These are phyloP conservation scores for Pseudogymnoascus sp. DNA, from an alignment of 2,329 filamentous ascomycete species.

Conservation along the genomic window DNA sequence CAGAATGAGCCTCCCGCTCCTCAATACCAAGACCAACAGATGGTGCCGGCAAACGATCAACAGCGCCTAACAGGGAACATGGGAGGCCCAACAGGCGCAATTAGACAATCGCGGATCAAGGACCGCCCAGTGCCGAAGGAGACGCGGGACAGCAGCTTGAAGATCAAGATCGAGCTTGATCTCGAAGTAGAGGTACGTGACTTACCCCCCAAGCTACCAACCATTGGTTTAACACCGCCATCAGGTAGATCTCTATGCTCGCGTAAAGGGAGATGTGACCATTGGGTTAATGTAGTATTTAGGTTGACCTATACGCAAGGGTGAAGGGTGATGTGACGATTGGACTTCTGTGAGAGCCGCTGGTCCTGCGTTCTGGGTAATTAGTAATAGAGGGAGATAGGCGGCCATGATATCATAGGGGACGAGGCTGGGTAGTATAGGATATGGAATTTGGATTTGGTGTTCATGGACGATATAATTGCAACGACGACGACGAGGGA, in stretches of 20 bases:
- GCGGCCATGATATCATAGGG: constrained; percentile 11
- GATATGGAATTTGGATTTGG: neutral
- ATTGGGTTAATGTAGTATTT: constrained; percentile 23
- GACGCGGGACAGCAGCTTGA: constrained; percentile 31
- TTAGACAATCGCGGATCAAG: constrained; percentile 31
- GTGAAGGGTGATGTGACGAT: constrained; percentile 19
- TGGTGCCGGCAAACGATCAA: constrained; percentile 17
- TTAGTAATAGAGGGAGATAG: constrained; percentile 17
- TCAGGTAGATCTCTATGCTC: constrained; percentile 17
- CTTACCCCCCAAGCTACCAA: constrained; percentile 16
- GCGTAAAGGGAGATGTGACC: constrained; percentile 19
- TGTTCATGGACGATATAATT: neutral
- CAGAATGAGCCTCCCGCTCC: constrained; percentile 8
- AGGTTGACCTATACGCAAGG: constrained; percentile 17
- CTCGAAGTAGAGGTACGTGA: constrained; percentile 22
- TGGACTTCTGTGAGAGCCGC: constrained; percentile 12
- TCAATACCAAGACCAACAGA: constrained; percentile 10
- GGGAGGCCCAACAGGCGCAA: constrained; percentile 25
- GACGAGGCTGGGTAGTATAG: neutral
- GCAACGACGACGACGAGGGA: too few species aligned
- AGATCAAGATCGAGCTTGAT: constrained; percentile 36
- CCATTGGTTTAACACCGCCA: constrained; percentile 25
- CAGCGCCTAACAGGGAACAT: constrained; percentile 22
- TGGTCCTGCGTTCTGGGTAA: neutral
- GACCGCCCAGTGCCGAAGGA: constrained; percentile 31